A percentile compares a stretch with the other conserved stretches of the same genome.
Conservation (phyloP, 495 filamentous ascomycete genomes). For the Tuber melanosporum region DNA sequence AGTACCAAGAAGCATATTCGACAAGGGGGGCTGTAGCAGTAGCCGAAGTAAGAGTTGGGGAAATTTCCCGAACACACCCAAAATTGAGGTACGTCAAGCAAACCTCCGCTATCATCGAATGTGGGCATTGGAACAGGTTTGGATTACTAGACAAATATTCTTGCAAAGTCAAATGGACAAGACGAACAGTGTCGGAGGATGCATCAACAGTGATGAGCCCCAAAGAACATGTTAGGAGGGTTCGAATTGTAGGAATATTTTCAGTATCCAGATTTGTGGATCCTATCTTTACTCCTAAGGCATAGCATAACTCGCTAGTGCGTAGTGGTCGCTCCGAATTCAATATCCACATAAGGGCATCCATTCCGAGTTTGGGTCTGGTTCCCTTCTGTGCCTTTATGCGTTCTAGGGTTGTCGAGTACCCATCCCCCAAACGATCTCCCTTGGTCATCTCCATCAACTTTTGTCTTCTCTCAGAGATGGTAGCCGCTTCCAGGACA, state of each 20-base stretch:
- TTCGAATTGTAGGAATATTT: neutral
- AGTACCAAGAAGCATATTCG: neutral
- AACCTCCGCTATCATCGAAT: neutral
- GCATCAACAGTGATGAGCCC: neutral
- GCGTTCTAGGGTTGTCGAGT: neutral
- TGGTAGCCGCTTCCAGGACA: neutral
- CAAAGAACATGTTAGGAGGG: neutral
- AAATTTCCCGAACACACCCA: neutral
- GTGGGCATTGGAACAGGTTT: neutral
- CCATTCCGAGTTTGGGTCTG: neutral
- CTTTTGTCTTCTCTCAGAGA: neutral
- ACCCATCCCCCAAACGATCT: neutral
- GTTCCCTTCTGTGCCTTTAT: neutral
- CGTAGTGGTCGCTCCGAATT: neutral
- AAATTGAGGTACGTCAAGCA: neutral
- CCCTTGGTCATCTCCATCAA: neutral
- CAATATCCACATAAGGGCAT: neutral
- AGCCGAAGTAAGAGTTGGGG: neutral
- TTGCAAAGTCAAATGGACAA: neutral
- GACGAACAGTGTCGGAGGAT: neutral
- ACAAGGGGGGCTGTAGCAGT: rapidly evolving
- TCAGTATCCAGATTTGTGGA: neutral
- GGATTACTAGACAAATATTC: neutral
- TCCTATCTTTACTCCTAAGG: neutral
- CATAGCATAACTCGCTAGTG: neutral